Evolutionary conservation across 2,329 filamentous ascomycete genomes (phyloP).

Genomic region (Graphilbum sp.): DNA sequence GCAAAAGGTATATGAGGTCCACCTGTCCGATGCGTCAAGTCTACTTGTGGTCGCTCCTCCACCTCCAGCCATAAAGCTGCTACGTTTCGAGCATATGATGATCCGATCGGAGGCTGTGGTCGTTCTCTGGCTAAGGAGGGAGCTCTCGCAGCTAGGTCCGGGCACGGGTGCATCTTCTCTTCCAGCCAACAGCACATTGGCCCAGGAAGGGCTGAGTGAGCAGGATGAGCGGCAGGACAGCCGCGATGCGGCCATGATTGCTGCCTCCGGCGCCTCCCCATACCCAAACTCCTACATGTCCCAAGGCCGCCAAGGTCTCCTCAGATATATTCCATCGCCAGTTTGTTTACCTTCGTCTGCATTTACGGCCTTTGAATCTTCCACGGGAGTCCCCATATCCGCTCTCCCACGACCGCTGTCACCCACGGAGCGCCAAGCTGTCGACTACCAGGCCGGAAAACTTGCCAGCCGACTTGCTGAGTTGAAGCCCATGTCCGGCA

Average conservation of each 20-base stretch:
- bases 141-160: not conserved
- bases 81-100: slow-evolving; percentile 29
- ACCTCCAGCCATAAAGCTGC: slow-evolving; percentile 22
- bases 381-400: slow-evolving; percentile 21
- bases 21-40: slow-evolving; percentile 22
- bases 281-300: no score
- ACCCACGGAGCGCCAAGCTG: slow-evolving; percentile 16
- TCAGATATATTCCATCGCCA: not conserved
- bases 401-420: slow-evolving; percentile 18
- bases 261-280: no score
- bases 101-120: slow-evolving; percentile 27
- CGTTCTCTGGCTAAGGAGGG: slow-evolving; percentile 25
- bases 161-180: not conserved
- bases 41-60: slow-evolving; percentile 28
- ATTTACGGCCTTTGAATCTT: slow-evolving; percentile 26
- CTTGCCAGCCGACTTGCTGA: slow-evolving; percentile 27
- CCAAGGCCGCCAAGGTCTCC: not conserved
- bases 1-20: slow-evolving; percentile 26
- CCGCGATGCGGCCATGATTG: slow-evolving; percentile 4
- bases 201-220: no score
- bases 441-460: slow-evolving; percentile 31
- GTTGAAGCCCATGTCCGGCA: slow-evolving; percentile 26
- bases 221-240: not conserved
- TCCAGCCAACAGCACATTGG: no score
- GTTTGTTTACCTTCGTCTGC: slow-evolving; percentile 6